phyloP scores from a whole-genome alignment of 371 early-diverging fungal genomes.

The Mortierella sp. region DNA sequence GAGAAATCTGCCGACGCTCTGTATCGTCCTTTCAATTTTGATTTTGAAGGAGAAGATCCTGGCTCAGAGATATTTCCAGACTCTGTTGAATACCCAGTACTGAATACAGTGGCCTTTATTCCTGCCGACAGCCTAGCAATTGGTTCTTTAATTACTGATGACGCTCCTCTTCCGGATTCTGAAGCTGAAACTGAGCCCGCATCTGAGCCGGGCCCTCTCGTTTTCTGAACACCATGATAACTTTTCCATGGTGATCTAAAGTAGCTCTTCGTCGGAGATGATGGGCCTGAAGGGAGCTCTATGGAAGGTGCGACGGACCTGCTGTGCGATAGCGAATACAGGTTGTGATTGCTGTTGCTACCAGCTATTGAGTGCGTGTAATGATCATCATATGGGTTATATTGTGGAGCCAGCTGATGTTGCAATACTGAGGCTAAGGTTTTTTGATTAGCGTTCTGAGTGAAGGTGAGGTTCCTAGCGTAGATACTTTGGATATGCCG shows the following conservation, averaged over 20 bases:
- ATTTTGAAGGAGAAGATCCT: conserved; percentile 13
- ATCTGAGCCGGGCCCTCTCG: conserved; percentile 48
- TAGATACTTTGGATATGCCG: conserved; percentile 44
- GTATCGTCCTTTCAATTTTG: conserved; percentile 13
- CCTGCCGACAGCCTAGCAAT: conserved; percentile 52
- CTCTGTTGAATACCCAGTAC: conserved; percentile 19
- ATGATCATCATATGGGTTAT: conserved; percentile 5
- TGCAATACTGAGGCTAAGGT: conserved; percentile 37
- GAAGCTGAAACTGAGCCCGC: conserved; percentile 48
- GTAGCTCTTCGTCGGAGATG: conserved; percentile 51
- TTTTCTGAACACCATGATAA: conserved; percentile 35
- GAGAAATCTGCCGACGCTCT: conserved; percentile 22
- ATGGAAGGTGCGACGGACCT: conserved; percentile 41
- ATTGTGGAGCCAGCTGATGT: conserved; percentile 9
- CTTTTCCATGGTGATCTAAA: conserved; percentile 53
- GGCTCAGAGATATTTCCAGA: conserved; percentile 45
- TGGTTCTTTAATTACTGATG: conserved; percentile 46
- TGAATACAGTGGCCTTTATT: conserved; percentile 46
- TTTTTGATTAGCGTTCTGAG: conserved; percentile 42
- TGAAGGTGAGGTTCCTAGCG: conserved; percentile 52
- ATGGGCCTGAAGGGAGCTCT: conserved; percentile 41
- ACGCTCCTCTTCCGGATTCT: conserved; percentile 44
- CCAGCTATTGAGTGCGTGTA: conserved; percentile 1
- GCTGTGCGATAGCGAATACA: conserved; percentile 1
- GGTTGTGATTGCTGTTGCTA: conserved; percentile 17